Evolutionary conservation across 192 early-diverging fungal genomes (phyloP), one percentile per base, ranked within the genome.

Genomic region (Umbelopsis vinacea): DNA sequence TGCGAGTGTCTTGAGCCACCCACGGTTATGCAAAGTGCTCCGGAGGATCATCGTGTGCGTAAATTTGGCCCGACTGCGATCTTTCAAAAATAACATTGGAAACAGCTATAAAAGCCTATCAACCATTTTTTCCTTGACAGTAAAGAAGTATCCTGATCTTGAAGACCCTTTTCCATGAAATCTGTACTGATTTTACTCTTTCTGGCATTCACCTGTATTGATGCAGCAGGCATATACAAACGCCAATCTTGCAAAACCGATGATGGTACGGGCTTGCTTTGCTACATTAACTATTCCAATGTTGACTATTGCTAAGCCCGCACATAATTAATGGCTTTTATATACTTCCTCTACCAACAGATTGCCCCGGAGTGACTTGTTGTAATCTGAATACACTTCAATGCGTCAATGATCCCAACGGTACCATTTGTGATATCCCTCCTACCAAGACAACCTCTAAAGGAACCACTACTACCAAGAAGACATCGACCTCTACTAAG

Each of bases 331-430:
- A 4, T 35, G 14, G 4, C 55, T 5, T 8, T 19, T 4, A 60
- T 14, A 15, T 15, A 6, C 6, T 60, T 3, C 33, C 17, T 3
- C 57, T 3, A 37, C 7, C 40, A 1, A 29, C 14, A 63, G 69
- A 70, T 52, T 70, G 69, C 15, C 69, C 69, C 6, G 69, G 69
- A 50, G 40, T 33, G 9, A 21, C 26, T 4, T 70, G 69, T 24
- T 70, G 69, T 54, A 70, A 70, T 40, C 11, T 70, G 3, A 53
- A 53, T 54, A 70, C 40, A 6, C 50, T 70, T 21, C 69, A 70
- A 45, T 70, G 69, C 43, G 69, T 70, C 46, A 48, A 23, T 52
- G 69, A 70, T 40, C 69, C 69, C 48, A 50, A 70, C 0, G 46
- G 48, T 12, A 70, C 40, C 21, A 48, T 70, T 24, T 70, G 69